Evolutionary conservation across 129 eudicot species (phyloP).

Genomic region (Flaveria bidentis): DNA sequence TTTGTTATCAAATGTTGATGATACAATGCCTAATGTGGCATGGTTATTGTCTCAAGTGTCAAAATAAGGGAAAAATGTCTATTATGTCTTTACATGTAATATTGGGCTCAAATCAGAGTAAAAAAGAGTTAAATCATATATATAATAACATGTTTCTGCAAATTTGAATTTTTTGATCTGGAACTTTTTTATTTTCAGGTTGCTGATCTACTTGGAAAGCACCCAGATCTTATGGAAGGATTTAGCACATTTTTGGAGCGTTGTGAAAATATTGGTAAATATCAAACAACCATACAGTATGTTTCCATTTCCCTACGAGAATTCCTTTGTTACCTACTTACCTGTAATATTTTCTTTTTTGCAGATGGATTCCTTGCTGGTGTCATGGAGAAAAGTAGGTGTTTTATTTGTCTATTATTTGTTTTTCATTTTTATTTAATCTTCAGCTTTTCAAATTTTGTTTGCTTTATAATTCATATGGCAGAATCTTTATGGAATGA

Average conservation of each 20-base stretch:
- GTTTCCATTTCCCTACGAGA: background rate
- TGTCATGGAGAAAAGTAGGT: constrained; percentile 93
- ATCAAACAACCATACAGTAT: constrained; percentile 5
- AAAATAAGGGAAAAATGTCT: constrained; percentile 7
- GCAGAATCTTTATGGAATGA: constrained; percentile 85
- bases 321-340: background rate
- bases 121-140: background rate
- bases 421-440: background rate
- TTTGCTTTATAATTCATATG: constrained; percentile 29
- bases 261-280: constrained; percentile 79
- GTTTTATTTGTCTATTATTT: background rate
- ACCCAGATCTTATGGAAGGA: constrained; percentile 97
- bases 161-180: background rate
- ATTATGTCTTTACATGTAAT: background rate
- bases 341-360: constrained; percentile 19
- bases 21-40: constrained; percentile 11
- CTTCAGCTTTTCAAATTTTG: background rate
- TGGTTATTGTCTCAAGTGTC: constrained; percentile 10
- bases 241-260: constrained; percentile 86
- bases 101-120: background rate
- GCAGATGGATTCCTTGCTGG: constrained; percentile 99
- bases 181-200: constrained; percentile 51
- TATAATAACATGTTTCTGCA: background rate
- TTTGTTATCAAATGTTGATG: constrained; percentile 12
- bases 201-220: constrained; percentile 87